Base-by-base conservation (phyloP, 768 basidiomycete genomes). In the Crepidotus variabilis region DNA sequence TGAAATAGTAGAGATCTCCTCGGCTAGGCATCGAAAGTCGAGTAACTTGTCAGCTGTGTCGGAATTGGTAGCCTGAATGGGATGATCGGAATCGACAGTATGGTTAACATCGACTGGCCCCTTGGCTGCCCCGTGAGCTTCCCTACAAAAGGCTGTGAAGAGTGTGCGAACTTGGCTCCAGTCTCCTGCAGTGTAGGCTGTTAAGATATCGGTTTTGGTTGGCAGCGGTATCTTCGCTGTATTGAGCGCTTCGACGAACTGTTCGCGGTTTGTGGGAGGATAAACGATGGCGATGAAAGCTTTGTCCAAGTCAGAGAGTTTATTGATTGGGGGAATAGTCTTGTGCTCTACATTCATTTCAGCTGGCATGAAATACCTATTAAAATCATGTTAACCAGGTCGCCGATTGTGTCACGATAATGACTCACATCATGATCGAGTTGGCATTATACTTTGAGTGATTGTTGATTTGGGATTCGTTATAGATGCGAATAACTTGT, bases 311-410 rank as follows among this genome's bases (percentile, higher is more conserved):
- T 50, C 34, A 11, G 61, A 61, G 34, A 64, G 56, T 35, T 22
- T 35, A 49, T 54, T 64, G 43, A 56, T 64, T 14, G 60, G 61
- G 6, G 36, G 18, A 13, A 64, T 46, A 10, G 22, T 21, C 1
- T 50, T 58, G 13, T 50, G 6, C 52, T 61, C 18, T 7, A 35
- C 22, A 32, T 64, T 64, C 51, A 60, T 52, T 34, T 24, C 56
- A 4, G 50, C 55, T 10, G 60, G 60, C 60, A 64, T 64, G 50
- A 61, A 61, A 53, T 61, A 64, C 58, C 63, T 64, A 39, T 2
- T 13, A 2, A 36, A 7, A 33, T n/a, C n/a, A 8, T 28, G 45
- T 9, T 39, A n/a, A n/a, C n/a, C n/a, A 22, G 11, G 32, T 3
- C 49, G 39, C 8, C 34, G 1, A 8, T 6, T 20, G 32, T 8